These are phyloP conservation scores for Xerophyta viscosa DNA, from an alignment of 106 monocot species.

Conservation along the genomic window DNA sequence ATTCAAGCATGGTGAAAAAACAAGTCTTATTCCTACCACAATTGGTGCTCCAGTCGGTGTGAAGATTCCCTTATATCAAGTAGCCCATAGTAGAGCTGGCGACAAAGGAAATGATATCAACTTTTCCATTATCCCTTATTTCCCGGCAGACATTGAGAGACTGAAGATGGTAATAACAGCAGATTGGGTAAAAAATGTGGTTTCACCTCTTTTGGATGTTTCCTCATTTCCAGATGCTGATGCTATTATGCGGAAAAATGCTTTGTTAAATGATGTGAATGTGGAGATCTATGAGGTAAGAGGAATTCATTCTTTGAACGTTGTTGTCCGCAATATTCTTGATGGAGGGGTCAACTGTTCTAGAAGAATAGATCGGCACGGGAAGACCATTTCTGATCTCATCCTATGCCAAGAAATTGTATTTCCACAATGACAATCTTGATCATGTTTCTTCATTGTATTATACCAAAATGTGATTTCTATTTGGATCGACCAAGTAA, in stretches of 20 bases:
- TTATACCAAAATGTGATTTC: too few relatives aligned
- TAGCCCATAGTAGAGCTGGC: constrained; percentile 86
- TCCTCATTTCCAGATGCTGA: constrained; percentile 28
- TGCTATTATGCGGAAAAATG: constrained; percentile 12
- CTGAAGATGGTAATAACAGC: constrained; percentile 62
- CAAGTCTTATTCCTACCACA: background rate
- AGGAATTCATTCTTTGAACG: constrained; percentile 79
- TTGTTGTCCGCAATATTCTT: constrained; percentile 74
- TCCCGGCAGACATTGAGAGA: constrained; percentile 48
- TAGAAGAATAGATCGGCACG: constrained; percentile 87
- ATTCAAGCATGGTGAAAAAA: background rate
- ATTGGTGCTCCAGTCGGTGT: constrained; percentile 33
- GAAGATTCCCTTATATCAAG: constrained; percentile 64
- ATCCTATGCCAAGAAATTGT: constrained; percentile 71
- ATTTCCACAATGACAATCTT: constrained; percentile 28
- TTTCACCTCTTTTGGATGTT: constrained; percentile 40
- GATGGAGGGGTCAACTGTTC: constrained; percentile 98
- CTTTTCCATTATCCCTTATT: constrained; percentile 88
- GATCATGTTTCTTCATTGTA: too few relatives aligned
- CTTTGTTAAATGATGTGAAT: constrained; percentile 21
- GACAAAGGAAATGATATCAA: constrained; percentile 97
- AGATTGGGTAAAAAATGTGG: constrained; percentile 54
- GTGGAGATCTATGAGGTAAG: constrained; percentile 81
- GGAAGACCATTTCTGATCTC: constrained; percentile 90
- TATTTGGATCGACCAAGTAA: too few relatives aligned